phyloP scores from a whole-genome alignment of 176 grass and related monocot genomes.

The Raddia guianensis region DNA sequence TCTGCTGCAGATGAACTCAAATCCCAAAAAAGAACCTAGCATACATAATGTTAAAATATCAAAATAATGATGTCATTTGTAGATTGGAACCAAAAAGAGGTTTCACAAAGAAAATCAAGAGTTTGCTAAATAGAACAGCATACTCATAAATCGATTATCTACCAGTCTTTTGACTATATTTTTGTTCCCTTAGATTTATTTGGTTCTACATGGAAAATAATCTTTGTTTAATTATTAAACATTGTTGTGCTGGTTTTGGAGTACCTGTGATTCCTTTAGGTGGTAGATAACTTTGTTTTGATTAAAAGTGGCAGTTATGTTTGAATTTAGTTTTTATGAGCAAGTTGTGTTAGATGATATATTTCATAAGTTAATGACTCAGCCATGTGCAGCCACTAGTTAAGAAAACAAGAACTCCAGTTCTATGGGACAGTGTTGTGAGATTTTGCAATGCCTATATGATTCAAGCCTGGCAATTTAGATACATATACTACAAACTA shows the following conservation, averaged over 20 bases:
- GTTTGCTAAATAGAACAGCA: not conserved
- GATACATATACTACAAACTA: not conserved
- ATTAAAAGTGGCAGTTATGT: constrained; percentile 5
- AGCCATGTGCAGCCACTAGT: not conserved
- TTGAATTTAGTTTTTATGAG: not conserved
- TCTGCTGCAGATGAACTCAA: constrained; percentile 68
- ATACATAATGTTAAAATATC: constrained; percentile 33
- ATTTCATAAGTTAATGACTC: not conserved
- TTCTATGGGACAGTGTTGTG: not conserved
- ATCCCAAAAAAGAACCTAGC: constrained; percentile 64
- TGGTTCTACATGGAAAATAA: not conserved
- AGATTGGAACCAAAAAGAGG: not conserved
- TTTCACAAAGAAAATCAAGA: not conserved
- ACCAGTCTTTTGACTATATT: not conserved
- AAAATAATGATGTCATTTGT: constrained; percentile 5
- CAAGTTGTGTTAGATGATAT: constrained; percentile 12
- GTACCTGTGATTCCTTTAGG: not conserved
- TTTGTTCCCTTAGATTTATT: not conserved
- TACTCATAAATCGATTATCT: not conserved
- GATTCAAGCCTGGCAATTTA: constrained; percentile 3
- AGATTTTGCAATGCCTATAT: not conserved
- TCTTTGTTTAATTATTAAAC: constrained; percentile 3
- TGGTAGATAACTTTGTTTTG: not conserved
- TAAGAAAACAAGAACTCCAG: constrained; percentile 10
- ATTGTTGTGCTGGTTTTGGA: not conserved